Conservation (phyloP, 495 filamentous ascomycete species). For the Penicillium simplicissimum region DNA sequence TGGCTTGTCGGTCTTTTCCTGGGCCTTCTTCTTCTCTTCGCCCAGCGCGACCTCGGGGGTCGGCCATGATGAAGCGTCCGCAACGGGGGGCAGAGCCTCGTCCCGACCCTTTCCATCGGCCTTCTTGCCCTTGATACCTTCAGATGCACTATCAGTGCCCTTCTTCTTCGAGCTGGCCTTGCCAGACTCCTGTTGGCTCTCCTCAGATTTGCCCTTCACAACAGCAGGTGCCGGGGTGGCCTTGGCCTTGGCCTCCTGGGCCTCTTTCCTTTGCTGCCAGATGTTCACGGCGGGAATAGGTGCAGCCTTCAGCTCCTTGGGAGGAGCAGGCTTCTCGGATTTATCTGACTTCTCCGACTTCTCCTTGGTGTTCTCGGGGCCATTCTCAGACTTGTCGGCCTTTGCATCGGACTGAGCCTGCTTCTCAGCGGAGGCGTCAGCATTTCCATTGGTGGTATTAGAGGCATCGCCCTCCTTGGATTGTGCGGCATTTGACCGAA, state of each 20-base stretch:
- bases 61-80: slow-evolving; percentile 81
- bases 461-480: slow-evolving; percentile 72
- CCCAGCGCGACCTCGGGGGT: slow-evolving; percentile 79
- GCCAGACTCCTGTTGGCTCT: slow-evolving; percentile 37
- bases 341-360: slow-evolving; percentile 41
- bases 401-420: slow-evolving; percentile 58
- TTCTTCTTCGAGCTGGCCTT: slow-evolving; percentile 54
- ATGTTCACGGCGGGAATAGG: slow-evolving; percentile 79
- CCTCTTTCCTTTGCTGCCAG: slow-evolving; percentile 77
- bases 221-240: slow-evolving; percentile 31
- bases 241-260: slow-evolving; percentile 66
- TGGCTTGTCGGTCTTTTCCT: slow-evolving; percentile 64
- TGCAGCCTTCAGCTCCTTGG: slow-evolving; percentile 74
- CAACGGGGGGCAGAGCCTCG: slow-evolving; percentile 58
- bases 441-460: slow-evolving; percentile 62
- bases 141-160: slow-evolving; percentile 32
- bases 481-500: slow-evolving; percentile 62
- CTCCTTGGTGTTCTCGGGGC: slow-evolving; percentile 35
- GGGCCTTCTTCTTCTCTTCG: slow-evolving; percentile 69
- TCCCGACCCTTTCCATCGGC: slow-evolving; percentile 44
- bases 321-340: slow-evolving; percentile 40
- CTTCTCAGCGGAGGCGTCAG: slow-evolving; percentile 67
- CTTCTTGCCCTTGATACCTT: slow-evolving; percentile 45
- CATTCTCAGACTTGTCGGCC: slow-evolving; percentile 35
- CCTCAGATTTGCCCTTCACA: slow-evolving; percentile 42